Evolutionary conservation across 108 stramenopile species (phyloP).

Genomic region (Conticribra guillardii): DNA sequence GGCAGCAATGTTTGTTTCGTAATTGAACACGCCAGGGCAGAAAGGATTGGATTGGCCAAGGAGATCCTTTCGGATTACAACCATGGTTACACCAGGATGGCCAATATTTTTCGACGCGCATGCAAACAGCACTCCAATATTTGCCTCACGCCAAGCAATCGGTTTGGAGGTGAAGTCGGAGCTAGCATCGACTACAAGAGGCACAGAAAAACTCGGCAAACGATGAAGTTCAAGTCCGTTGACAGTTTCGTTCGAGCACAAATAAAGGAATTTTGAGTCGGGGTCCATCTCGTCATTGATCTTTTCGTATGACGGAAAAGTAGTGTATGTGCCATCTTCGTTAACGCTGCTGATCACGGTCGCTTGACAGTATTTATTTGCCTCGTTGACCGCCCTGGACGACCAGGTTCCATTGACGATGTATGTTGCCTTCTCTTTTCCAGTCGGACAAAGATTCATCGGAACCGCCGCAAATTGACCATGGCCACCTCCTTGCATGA

Average conservation of each 20-base stretch:
- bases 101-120: conserved; percentile 62
- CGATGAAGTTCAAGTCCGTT: conserved; percentile 44
- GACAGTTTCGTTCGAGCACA: conserved; percentile 56
- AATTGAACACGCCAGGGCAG: conserved; percentile 43
- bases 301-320: conserved; percentile 16
- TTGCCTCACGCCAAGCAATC: conserved; percentile 45
- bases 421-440: conserved; percentile 37
- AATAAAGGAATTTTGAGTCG: conserved; percentile 41
- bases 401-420: conserved; percentile 52
- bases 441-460: conserved; percentile 32
- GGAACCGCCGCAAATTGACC: conserved; percentile 55
- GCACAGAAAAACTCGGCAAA: conserved; percentile 21
- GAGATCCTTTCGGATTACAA: conserved; percentile 45
- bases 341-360: conserved; percentile 11
- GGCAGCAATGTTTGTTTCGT: conserved; percentile 34
- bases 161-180: conserved; percentile 52
- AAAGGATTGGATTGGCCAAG: conserved; percentile 25
- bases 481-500: conserved; percentile 53
- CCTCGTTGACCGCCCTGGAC: conserved; percentile 38
- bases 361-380: conserved; percentile 39
- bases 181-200: conserved; percentile 38
- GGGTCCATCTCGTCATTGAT: conserved; percentile 25
- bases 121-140: conserved; percentile 50
- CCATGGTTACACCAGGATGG: conserved; percentile 51
- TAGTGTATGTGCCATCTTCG: conserved; percentile 23